phyloP scores from a whole-genome alignment of 2,329 filamentous ascomycete genomes.

The Phyllosticta citribraziliensis region DNA sequence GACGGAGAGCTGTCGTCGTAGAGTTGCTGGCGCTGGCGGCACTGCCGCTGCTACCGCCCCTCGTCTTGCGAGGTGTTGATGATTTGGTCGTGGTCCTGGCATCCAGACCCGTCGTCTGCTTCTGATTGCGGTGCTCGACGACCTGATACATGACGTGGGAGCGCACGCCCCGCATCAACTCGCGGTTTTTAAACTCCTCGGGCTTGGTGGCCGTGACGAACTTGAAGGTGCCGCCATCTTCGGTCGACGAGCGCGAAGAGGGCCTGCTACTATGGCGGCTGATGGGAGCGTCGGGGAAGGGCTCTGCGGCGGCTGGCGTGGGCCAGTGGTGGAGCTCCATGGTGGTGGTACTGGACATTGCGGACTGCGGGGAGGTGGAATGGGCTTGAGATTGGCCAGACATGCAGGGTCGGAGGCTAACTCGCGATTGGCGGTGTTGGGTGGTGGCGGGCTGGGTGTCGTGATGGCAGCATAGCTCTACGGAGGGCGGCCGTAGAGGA shows the following conservation, averaged over 20 bases:
- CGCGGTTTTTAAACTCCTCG: slow-evolving; percentile 22
- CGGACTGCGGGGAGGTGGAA: background rate
- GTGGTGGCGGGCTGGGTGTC: background rate
- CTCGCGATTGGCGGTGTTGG: background rate
- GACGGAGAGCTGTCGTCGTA: background rate
- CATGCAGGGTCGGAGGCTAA: background rate
- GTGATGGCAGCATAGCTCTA: background rate
- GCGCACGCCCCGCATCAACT: slow-evolving; percentile 25
- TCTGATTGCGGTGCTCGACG: slow-evolving; percentile 18
- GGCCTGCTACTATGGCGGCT: slow-evolving; percentile 1
- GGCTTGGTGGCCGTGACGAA: slow-evolving; percentile 26
- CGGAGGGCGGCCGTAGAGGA: background rate
- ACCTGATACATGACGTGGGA: slow-evolving; percentile 26
- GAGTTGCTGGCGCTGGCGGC: background rate
- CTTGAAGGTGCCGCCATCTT: slow-evolving; percentile 13
- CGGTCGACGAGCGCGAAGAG: slow-evolving; percentile 3
- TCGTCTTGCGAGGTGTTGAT: background rate
- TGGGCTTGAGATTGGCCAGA: slow-evolving; percentile 4
- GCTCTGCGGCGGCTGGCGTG: background rate
- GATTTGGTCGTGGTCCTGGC: background rate
- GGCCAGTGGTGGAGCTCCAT: slow-evolving; percentile 1
- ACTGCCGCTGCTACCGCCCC: background rate
- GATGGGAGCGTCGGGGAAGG: background rate
- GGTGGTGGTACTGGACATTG: background rate
- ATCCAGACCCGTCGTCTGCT: background rate